Conservation (phyloP, 805 yeast species). For the Starmerella floris region DNA sequence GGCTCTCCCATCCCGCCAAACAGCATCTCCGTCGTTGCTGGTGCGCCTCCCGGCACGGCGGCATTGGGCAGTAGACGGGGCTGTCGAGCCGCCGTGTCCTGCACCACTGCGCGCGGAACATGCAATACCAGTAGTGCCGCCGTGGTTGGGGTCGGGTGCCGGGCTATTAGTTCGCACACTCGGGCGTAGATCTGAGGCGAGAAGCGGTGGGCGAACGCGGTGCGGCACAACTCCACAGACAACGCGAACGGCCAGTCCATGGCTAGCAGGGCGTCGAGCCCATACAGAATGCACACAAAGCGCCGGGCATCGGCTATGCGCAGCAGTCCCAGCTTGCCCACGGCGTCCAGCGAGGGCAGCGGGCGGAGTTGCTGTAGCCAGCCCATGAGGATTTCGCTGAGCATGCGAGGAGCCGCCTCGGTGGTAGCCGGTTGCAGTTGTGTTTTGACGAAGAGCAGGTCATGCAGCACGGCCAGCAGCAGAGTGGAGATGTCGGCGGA, state of each 20-base stretch:
- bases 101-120: not conserved
- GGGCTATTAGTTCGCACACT: constrained; percentile 10
- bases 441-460: not conserved
- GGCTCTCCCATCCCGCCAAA: constrained; percentile 13
- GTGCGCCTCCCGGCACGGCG: not conserved
- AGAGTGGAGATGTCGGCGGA: constrained; percentile 1
- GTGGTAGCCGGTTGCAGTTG: not conserved
- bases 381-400: not conserved
- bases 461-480: constrained; percentile 13
- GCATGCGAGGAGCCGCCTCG: constrained; percentile 1
- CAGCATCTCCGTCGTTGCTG: constrained; percentile 12
- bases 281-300: constrained; percentile 10
- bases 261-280: constrained; percentile 11
- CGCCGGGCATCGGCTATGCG: not conserved
- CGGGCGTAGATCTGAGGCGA: constrained; percentile 8
- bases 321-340: constrained; percentile 3
- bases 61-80: not conserved
- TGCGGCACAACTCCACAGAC: constrained; percentile 9
- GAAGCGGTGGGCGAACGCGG: not conserved
- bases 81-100: not conserved
- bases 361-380: constrained; percentile 8
- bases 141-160: constrained; percentile 3
- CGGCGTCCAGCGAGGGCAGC: constrained; percentile 6
- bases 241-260: constrained; percentile 4
- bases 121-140: constrained; percentile 2